Evolutionary conservation across 78 protist species (phyloP).

Genomic region (Salpingoeca rosetta): DNA sequence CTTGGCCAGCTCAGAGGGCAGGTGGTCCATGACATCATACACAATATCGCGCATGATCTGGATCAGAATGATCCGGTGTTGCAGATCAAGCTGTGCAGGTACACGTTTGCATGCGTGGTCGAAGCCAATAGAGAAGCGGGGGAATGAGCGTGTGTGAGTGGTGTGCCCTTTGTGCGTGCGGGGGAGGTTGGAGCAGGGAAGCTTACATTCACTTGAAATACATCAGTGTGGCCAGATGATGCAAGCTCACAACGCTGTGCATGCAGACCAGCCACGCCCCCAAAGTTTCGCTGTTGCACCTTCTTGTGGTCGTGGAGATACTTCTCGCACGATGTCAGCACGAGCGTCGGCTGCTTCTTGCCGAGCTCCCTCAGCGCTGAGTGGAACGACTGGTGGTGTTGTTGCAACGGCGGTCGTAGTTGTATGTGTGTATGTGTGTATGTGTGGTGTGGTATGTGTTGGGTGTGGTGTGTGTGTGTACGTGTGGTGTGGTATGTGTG

Average conservation of each 20-base stretch:
- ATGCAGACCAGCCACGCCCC: background rate
- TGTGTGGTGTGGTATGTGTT: too few species aligned
- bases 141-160: too few species aligned
- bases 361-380: slow-evolving; percentile 4
- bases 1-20: too few species aligned
- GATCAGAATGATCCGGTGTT: slow-evolving; percentile 30
- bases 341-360: slow-evolving; percentile 18
- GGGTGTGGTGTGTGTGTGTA: background rate
- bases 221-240: background rate
- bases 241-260: background rate
- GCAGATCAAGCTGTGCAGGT: background rate
- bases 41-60: slow-evolving; percentile 57
- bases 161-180: too few species aligned
- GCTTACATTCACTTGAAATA: too few species aligned
- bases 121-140: too few species aligned
- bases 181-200: too few species aligned
- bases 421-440: background rate
- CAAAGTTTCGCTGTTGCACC: background rate
- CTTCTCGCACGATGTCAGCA: background rate
- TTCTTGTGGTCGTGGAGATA: slow-evolving; percentile 6
- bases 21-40: too few species aligned
- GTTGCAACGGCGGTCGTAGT: background rate
- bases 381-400: background rate
- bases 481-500: background rate
- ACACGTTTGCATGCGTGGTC: too few species aligned